phyloP scores from a whole-genome alignment of 1,284 basidiomycete genomes.

The Albatrellus sp. region DNA sequence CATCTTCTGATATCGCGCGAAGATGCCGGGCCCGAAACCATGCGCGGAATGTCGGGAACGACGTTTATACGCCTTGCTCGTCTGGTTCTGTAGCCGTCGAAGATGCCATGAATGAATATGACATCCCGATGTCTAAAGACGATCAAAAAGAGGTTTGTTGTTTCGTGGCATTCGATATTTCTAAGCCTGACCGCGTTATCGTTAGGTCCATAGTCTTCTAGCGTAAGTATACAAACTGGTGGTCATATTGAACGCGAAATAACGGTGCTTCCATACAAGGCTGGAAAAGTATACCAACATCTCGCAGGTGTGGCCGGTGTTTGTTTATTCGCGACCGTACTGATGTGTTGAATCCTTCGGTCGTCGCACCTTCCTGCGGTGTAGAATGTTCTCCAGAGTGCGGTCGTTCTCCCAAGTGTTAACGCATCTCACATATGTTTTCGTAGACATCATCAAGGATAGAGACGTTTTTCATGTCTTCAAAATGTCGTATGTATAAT shows the following conservation, averaged over 20 bases:
- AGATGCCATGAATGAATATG: conserved; percentile 6
- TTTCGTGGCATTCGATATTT: not conserved
- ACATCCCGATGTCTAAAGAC: conserved; percentile 22
- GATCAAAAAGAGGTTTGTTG: conserved; percentile 30
- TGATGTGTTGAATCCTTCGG: too few relatives aligned
- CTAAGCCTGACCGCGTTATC: not conserved
- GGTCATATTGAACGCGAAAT: not conserved
- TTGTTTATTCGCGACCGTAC: not conserved
- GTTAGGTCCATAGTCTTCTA: conserved; percentile 40
- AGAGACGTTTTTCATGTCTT: conserved; percentile 39
- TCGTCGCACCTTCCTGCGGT: too few relatives aligned
- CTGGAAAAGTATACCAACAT: conserved; percentile 55
- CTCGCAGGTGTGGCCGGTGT: conserved; percentile 32
- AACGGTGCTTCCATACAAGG: conserved; percentile 18
- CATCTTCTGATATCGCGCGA: not conserved
- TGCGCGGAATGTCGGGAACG: conserved; percentile 24
- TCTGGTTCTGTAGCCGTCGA: conserved; percentile 14
- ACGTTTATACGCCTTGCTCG: conserved; percentile 25
- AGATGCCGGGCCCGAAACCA: conserved; percentile 34
- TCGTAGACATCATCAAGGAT: conserved; percentile 31
- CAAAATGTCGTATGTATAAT: conserved; percentile 35
- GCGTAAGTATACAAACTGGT: conserved; percentile 27
- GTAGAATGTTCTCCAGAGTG: conserved; percentile 32
- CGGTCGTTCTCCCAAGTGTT: conserved; percentile 7
- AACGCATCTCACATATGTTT: too few relatives aligned